Base-by-base conservation (phyloP, 1,139 yeast genomes). In the Candida pseudocylindracea region DNA sequence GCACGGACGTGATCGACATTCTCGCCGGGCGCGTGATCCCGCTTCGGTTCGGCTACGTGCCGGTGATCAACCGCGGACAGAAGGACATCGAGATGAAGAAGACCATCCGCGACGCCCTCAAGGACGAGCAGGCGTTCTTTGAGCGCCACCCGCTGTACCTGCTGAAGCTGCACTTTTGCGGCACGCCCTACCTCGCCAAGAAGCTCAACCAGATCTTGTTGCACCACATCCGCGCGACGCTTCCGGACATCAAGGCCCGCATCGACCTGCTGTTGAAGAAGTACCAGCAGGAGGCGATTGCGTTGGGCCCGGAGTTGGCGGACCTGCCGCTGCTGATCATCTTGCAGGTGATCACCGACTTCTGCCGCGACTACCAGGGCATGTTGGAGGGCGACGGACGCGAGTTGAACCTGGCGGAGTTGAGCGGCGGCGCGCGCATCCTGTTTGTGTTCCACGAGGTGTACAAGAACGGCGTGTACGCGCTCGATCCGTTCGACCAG, bases 1-100 rank as follows among this genome's bases (percentile, higher is more conserved):
- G 98, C 41, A 88, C 98, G n/a, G 98, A 88, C 55, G 98, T 88
- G 31, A 75, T 83, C 49, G 98, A 88, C 51, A 88, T 88, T 46
- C 63, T 88, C 46, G 93, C 95, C 7, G 96, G 98, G 37, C 67
- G 94, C 50, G 88, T 88, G 35, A 88, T 88, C 46, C 96, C 98
- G 9, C 65, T 88, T 46, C 68, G 95, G 53, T 80, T 81, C 39
- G 98, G 98, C 35, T 88, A 88, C 48, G 93, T 88, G 33, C 98
- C 98, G 6, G 98, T 88, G 35, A 85, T 88, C 45, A 88, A 88
- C 55, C 72, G 98, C 55, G 96, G 98, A 46, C 98, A 88, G 58
- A 81, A 76, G 51, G 98, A 88, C 56, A 91, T 88, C 45, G 93
- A 83, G 51, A 52, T 55, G 36, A 74, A 72, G 45, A 88, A 85